Evolutionary conservation across 116 monocot genomes (phyloP), one percentile per base, ranked within the genome.

Genomic region (Posidonia oceanica): DNA sequence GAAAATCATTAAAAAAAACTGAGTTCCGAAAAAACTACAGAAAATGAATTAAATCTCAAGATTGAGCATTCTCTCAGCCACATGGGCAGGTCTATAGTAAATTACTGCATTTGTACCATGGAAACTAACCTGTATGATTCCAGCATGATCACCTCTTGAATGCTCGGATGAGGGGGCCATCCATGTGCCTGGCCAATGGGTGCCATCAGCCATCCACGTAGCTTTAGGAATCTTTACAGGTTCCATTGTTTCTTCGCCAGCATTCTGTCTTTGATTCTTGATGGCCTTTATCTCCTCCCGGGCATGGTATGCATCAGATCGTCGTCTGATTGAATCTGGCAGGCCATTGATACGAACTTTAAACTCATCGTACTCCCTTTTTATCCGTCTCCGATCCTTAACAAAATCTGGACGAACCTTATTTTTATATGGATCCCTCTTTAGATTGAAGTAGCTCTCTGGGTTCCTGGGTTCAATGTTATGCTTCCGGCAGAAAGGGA

Each of bases 361-460:
- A 72, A 86, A 93, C 84, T 93, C 93, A 70, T 93, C 93, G 56
- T 86, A 93, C 64, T 93, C 93, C 14, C 93, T 64, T 82, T 93
- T 93, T 36, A 83, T 59, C 44, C 89, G 62, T 54, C 93, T 80
- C 69, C 93, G 71, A 56, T 89, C 93, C 71, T 79, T 82, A 62
- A 89, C 90, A 63, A 94, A 94, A 71, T 94, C 89, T 0, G 66
- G 41, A 13, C 78, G 82, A 23, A 87, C 79, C 72, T 89, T 89
- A 67, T 84, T 58, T 79, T 87, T 94, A 54, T 80, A 87, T 2
- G 94, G 94, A 68, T 94, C 94, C 51, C 75, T 82, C 72, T 89
- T 94, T 29, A 80, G 53, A 36, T 36, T 77, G 79, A 94, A 94
- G 71, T 94, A 94, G 76, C 77, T 83, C 42, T 94, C 94, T 0